phyloP scores from a whole-genome alignment of 352 stramenopile genomes.

The Peronospora tabacina region DNA sequence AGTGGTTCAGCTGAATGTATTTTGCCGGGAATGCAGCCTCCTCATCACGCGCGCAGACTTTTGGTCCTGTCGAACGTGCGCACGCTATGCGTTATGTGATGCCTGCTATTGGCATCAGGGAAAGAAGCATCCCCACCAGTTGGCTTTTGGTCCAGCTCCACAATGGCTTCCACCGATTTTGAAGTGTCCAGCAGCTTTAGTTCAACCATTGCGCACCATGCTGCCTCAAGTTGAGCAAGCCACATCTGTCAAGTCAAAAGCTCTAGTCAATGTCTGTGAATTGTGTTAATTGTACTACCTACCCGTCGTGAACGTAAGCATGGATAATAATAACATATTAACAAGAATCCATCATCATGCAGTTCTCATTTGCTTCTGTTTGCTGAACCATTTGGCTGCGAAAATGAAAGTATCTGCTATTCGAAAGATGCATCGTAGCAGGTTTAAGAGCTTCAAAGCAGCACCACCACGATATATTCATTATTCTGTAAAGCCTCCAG shows the following conservation, averaged over 20 bases:
- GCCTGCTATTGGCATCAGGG: slow-evolving; percentile 48
- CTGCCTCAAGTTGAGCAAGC: slow-evolving; percentile 3
- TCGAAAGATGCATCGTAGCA: no score
- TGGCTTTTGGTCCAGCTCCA: slow-evolving; percentile 35
- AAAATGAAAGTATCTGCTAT: not conserved
- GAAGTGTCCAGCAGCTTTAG: slow-evolving; percentile 4
- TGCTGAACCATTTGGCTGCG: not conserved
- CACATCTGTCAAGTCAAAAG: not conserved
- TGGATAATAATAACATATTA: no score
- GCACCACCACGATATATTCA: no score
- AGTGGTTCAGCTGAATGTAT: slow-evolving; percentile 60
- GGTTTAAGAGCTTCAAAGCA: no score
- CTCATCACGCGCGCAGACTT: slow-evolving; percentile 68
- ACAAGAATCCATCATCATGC: no score
- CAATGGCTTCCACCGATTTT: slow-evolving; percentile 6
- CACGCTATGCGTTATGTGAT: slow-evolving; percentile 63
- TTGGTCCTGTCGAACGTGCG: slow-evolving; percentile 52
- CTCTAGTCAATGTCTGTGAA: slow-evolving; percentile 18
- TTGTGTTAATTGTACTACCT: slow-evolving; percentile 12
- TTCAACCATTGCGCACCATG: not conserved
- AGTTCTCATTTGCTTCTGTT: no score
- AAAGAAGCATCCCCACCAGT: slow-evolving; percentile 37
- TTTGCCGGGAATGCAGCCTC: slow-evolving; percentile 68
- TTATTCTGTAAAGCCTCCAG: no score
- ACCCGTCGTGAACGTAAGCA: not conserved